Base-by-base conservation (phyloP, 192 early-diverging fungal genomes). In the Gaertneriomyces sp. region DNA sequence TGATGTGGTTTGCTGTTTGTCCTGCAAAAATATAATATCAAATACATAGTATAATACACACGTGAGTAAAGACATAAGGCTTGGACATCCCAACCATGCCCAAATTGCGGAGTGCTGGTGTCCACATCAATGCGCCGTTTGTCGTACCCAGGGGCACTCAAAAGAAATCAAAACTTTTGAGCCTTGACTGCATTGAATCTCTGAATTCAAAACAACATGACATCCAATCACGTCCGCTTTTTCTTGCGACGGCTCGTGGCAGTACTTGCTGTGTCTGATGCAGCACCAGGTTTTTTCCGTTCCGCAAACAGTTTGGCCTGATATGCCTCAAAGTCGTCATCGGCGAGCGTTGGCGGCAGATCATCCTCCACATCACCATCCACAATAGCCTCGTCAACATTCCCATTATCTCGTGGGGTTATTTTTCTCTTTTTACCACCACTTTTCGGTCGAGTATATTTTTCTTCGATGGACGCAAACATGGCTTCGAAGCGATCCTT, bases 281-380 rank as follows among this genome's bases (percentile, higher is more conserved):
- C 25, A 14, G 55, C 20, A 1, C 12, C 55, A 1, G 38, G 2
- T 41, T 64, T 60, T 33, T 17, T 11, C 58, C 19, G 4, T 20
- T 65, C 25, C 55, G 14, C 42, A 11, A 67, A 65, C 50, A 87
- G 51, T 68, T 78, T 81, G 43, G 76, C 72, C 55, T 87, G 88
- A 5, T 85, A 70, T 4, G 79, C 78, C 58, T 75, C 70, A 55
- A 88, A 88, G 69, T 90, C 87, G 40, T 85, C 88, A 19, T 90
- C 88, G 2, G 77, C 78, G 17, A 66, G 64, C 54, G 54, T 54
- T 11, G 50, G 51, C 33, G 83, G 86, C 52, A 79, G 76, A 4
- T 45, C 54, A 20, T 6, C 44, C 6, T n/a, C n/a, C n/a, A n/a
- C n/a, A n/a, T n/a, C n/a, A n/a, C 50, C 11, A 17, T 4, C 40